Conservation (phyloP, 768 basidiomycete genomes). For the Leccinum arenicola region DNA sequence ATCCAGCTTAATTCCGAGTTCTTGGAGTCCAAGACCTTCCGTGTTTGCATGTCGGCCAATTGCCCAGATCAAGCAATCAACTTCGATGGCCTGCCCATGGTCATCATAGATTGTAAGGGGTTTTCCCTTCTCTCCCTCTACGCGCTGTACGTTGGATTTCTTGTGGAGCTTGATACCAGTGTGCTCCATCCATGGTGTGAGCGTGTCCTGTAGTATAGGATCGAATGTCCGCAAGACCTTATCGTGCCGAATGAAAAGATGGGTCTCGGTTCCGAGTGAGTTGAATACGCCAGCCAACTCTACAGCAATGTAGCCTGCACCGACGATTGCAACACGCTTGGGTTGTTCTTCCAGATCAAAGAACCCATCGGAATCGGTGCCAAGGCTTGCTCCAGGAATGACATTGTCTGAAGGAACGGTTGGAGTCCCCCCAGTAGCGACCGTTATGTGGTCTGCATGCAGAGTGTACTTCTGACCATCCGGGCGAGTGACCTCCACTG, state of each 20-base stretch:
- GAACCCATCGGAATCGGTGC: slow-evolving; percentile 94
- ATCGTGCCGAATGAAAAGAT: slow-evolving; percentile 87
- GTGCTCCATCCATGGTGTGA: slow-evolving; percentile 92
- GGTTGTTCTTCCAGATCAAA: slow-evolving; percentile 91
- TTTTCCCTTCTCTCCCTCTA: slow-evolving; percentile 73
- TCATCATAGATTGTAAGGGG: slow-evolving; percentile 74
- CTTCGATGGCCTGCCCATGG: slow-evolving; percentile 74
- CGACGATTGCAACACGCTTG: slow-evolving; percentile 89
- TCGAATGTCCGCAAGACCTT: slow-evolving; percentile 93
- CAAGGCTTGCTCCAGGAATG: slow-evolving; percentile 88
- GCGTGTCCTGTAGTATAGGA: slow-evolving; percentile 73
- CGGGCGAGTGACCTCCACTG: slow-evolving; percentile 68
- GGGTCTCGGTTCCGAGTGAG: slow-evolving; percentile 87
- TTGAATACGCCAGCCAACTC: slow-evolving; percentile 96
- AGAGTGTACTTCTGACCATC: slow-evolving; percentile 73
- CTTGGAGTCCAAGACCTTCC: slow-evolving; percentile 71
- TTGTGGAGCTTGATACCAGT: slow-evolving; percentile 91
- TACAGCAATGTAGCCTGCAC: slow-evolving; percentile 97
- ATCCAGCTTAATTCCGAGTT: slow-evolving; percentile 71
- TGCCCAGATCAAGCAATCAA: slow-evolving; percentile 90
- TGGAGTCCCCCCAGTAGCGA: slow-evolving; percentile 88
- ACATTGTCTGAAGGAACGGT: slow-evolving; percentile 71
- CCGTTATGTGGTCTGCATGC: slow-evolving; percentile 70
- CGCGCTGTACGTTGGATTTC: slow-evolving; percentile 64
- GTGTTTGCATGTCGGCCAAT: slow-evolving; percentile 88